Percentiles rank a stretch among this genome's conserved stretches.
phyloP scores from a whole-genome alignment of 2,329 filamentous ascomycete genomes.

The Blumeriella jaapii region DNA sequence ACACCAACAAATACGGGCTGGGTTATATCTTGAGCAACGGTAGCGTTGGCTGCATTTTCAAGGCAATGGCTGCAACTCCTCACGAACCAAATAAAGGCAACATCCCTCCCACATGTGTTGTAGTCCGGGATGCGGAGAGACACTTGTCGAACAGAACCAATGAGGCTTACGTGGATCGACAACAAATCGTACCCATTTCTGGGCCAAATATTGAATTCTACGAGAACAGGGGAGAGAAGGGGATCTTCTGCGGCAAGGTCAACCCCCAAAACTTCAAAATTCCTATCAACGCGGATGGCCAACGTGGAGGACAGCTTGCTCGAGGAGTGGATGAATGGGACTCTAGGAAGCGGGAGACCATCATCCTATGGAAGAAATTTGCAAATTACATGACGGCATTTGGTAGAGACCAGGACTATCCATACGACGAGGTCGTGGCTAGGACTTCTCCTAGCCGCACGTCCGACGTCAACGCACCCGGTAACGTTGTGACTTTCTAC shows the following conservation, averaged over 20 bases:
- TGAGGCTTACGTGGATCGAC: constrained; percentile 41
- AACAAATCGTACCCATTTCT: constrained; percentile 53
- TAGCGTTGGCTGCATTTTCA: constrained; percentile 59
- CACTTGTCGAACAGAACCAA: constrained; percentile 55
- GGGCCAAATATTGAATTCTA: constrained; percentile 57
- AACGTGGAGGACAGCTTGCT: constrained; percentile 44
- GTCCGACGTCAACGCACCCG: constrained; percentile 29
- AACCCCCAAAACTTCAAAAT: constrained; percentile 51
- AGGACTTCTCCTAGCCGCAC: constrained; percentile 7
- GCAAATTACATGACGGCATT: constrained; percentile 66
- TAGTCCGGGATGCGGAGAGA: constrained; percentile 59
- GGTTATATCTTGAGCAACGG: constrained; percentile 77
- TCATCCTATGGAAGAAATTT: constrained; percentile 62
- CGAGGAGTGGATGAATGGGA: constrained; percentile 54
- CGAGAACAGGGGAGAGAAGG: constrained; percentile 55
- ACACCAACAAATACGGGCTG: constrained; percentile 76
- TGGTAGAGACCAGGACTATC: constrained; percentile 54
- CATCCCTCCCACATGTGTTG: constrained; percentile 58
- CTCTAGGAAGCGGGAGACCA: constrained; percentile 52
- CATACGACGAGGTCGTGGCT: constrained; percentile 35
- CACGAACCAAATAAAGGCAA: constrained; percentile 37
- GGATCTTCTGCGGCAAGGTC: constrained; percentile 51
- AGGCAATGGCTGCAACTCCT: constrained; percentile 37
- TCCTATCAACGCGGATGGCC: constrained; percentile 39
- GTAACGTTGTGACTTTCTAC: constrained; percentile 65